A percentile compares a stretch with the other conserved stretches of the same genome.
These are phyloP conservation scores for Apiospora kogelbergensis DNA, from an alignment of 2,329 filamentous ascomycete genomes.

Conservation along the genomic window DNA sequence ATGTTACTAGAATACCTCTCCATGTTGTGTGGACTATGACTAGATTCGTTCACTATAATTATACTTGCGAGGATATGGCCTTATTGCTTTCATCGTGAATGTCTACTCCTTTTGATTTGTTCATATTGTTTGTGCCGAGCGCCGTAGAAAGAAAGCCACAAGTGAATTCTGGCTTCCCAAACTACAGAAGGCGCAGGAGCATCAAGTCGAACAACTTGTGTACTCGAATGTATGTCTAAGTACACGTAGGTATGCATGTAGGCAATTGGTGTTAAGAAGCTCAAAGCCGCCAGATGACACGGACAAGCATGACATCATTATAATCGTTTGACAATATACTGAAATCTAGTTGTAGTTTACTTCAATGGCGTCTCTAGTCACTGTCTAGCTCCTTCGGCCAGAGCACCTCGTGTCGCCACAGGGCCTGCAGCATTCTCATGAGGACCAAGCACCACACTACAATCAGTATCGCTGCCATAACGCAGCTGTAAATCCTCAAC, in stretches of 20 bases:
- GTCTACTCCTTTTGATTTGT: neutral
- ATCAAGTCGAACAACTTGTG: no score
- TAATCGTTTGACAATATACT: neutral
- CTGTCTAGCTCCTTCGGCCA: conserved; percentile 66
- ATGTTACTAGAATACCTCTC: conserved; percentile 6
- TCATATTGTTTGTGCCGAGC: neutral
- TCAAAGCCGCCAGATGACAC: no score
- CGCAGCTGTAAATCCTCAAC: conserved; percentile 67
- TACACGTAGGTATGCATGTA: no score
- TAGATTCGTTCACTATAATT: conserved; percentile 1
- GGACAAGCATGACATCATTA: no score
- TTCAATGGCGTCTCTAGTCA: neutral
- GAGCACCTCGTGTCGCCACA: conserved; percentile 65
- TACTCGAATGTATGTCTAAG: no score
- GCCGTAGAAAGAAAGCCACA: no score
- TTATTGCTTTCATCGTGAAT: no score
- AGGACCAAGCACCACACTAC: conserved; percentile 70
- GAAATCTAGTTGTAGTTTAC: neutral
- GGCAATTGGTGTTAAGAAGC: no score
- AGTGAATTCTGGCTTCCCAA: no score
- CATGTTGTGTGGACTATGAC: neutral
- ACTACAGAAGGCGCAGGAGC: no score
- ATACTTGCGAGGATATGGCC: neutral
- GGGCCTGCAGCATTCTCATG: conserved; percentile 67
- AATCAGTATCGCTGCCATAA: conserved; percentile 65